A percentile compares a stretch with the other conserved stretches of the same genome.
Conservation (phyloP, 176 grass and related monocot genomes). For the Oryza nivara region DNA sequence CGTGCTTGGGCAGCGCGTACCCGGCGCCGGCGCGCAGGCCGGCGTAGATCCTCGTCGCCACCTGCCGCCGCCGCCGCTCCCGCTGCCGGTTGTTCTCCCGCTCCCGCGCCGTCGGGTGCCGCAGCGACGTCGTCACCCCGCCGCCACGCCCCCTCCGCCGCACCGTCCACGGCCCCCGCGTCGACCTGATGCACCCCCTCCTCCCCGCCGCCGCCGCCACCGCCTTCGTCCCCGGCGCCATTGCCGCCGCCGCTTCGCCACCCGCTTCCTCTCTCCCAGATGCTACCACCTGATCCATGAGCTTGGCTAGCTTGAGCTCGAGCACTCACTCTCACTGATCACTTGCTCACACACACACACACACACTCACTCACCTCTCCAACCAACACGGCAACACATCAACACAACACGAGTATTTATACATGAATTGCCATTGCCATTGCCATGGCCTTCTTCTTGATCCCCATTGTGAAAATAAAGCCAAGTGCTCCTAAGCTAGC, state of each 20-base stretch:
- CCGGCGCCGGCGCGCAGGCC: slow-evolving; percentile 63
- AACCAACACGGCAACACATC: neutral
- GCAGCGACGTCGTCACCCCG: slow-evolving; percentile 49
- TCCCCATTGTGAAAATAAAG: neutral
- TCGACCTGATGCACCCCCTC: slow-evolving; percentile 75
- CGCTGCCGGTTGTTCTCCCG: slow-evolving; percentile 82
- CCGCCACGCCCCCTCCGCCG: slow-evolving; percentile 51
- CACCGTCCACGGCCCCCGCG: slow-evolving; percentile 81
- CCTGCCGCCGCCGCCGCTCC: slow-evolving; percentile 64
- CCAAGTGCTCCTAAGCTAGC: slow-evolving; percentile 45
- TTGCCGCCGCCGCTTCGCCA: neutral
- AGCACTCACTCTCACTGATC: slow-evolving; percentile 5
- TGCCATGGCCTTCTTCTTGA: neutral
- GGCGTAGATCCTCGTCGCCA: slow-evolving; percentile 70
- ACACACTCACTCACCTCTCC: slow-evolving; percentile 1
- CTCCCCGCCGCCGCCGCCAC: neutral
- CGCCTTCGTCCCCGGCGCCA: too few relatives aligned
- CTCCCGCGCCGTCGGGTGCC: slow-evolving; percentile 74
- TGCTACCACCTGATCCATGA: slow-evolving; percentile 23
- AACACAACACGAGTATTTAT: slow-evolving; percentile 40
- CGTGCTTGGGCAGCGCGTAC: slow-evolving; percentile 78
- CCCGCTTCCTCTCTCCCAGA: slow-evolving; percentile 26
- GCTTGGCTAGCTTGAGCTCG: neutral
- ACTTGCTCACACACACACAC: neutral
- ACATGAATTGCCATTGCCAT: neutral